Base-by-base conservation (phyloP, 306 rosid genomes). In the Hippophae tibetana region DNA sequence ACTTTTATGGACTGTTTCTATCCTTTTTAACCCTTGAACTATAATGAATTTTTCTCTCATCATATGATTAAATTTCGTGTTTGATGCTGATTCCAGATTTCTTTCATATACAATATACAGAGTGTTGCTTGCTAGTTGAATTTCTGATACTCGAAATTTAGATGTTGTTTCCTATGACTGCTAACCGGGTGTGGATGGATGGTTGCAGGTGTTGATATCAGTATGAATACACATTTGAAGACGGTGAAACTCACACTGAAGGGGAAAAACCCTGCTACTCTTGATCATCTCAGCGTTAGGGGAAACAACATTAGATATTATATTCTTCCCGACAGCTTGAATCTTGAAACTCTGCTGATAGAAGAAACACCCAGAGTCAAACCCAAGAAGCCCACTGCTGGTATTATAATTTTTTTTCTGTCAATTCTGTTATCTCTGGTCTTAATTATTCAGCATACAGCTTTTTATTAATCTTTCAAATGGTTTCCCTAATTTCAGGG, bases 311-410 rank as follows among this genome's bases (percentile, higher is more conserved):
- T 90, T 53, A 84, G 97, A 9, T 90, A 90, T 61, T 87, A 90
- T 44, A 84, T 81, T 56, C 90, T 84, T 41, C 90, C 90, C 5
- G 90, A 84, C 73, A 80, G 86, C 75, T 67, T 84, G 78, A 84
- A 84, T 76, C 84, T 84, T 25, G 90, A 84, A 81, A 84, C 90
- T 56, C 64, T 84, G 64, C 80, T 84, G 10, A 84, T 80, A n/a
- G 90, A 84, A 71, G 90, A 84, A 74, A 71, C 87, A 10, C 95
- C 97, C 12, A 74, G 95, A 69, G 88, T 90, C 76, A 90, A 90
- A 77, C 97, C 97, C 58, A 90, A 87, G 84, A 90, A 87, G 76
- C 89, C 95, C 47, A 84, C 95, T 72, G 97, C 97, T 23, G 97
- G 97, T 87, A 78, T 69, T 52, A 23, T 41, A 38, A 13, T 13